phyloP scores from a whole-genome alignment of 2,329 filamentous ascomycete genomes.

The Aspergillus pseudonomiae region DNA sequence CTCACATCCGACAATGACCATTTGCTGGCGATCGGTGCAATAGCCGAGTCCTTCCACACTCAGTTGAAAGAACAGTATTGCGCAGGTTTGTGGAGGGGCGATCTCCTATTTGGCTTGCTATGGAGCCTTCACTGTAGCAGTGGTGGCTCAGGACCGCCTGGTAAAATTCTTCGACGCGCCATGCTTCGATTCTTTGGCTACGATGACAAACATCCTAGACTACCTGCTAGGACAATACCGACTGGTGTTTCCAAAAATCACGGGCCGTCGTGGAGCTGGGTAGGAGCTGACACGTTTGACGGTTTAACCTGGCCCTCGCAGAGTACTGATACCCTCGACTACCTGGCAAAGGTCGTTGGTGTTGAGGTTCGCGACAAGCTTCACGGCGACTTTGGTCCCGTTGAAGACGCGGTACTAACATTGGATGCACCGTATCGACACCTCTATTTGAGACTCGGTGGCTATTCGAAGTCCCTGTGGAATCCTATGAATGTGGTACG shows the following conservation, averaged over 20 bases:
- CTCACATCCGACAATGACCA: background rate
- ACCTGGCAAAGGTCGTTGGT: background rate
- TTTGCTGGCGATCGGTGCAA: background rate
- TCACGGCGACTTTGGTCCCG: background rate
- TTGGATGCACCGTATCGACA: background rate
- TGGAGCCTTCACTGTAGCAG: background rate
- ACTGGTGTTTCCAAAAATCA: background rate
- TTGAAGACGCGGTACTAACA: background rate
- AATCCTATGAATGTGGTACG: background rate
- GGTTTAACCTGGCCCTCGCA: background rate
- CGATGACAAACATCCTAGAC: background rate
- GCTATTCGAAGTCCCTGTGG: background rate
- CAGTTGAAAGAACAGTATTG: background rate
- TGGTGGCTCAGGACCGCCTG: background rate
- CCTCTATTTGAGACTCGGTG: background rate
- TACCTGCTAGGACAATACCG: background rate
- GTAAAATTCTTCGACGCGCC: background rate
- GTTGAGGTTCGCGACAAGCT: background rate
- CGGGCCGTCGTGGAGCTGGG: background rate
- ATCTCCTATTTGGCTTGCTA: background rate
- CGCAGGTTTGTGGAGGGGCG: background rate
- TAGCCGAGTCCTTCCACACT: background rate
- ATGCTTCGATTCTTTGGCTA: background rate
- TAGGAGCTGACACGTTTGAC: background rate
- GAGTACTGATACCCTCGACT: background rate